Conservation (phyloP, 2,329 filamentous ascomycete genomes). For the Sporothrix schenckii region DNA sequence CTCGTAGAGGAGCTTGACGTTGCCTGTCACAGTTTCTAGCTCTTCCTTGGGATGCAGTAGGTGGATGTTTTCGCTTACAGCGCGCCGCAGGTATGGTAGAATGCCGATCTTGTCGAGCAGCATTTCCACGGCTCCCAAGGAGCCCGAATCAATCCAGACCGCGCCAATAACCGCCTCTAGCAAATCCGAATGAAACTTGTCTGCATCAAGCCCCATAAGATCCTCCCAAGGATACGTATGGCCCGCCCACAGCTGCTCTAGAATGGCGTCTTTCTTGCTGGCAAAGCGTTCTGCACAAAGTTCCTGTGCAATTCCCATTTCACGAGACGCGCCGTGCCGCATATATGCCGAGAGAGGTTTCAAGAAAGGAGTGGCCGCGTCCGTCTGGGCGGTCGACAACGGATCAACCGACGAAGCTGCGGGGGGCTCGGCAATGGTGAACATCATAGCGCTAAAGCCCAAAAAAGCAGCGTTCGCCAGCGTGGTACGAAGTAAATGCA, state of each 20-base stretch:
- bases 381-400: neutral
- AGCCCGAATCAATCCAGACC: constrained; percentile 78
- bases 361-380: neutral
- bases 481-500: constrained; percentile 76
- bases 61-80: constrained; percentile 64
- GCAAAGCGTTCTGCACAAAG: constrained; percentile 51
- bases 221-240: constrained; percentile 74
- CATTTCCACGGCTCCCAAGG: constrained; percentile 58
- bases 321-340: constrained; percentile 54
- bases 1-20: constrained; percentile 58
- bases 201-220: constrained; percentile 65
- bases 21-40: constrained; percentile 61
- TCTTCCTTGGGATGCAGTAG: constrained; percentile 67
- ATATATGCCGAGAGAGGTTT: constrained; percentile 70
- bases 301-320: constrained; percentile 46
- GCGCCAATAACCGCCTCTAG: constrained; percentile 81
- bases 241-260: constrained; percentile 53
- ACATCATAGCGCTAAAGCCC: constrained; percentile 72
- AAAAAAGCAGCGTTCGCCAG: constrained; percentile 81
- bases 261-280: constrained; percentile 53
- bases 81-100: constrained; percentile 61
- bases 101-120: constrained; percentile 69
- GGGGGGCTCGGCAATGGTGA: constrained; percentile 38
- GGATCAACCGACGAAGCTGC: constrained; percentile 28
- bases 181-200: constrained; percentile 82